Conservation (phyloP, 2,329 filamentous ascomycete species). For the Hypocrella siamensis region DNA sequence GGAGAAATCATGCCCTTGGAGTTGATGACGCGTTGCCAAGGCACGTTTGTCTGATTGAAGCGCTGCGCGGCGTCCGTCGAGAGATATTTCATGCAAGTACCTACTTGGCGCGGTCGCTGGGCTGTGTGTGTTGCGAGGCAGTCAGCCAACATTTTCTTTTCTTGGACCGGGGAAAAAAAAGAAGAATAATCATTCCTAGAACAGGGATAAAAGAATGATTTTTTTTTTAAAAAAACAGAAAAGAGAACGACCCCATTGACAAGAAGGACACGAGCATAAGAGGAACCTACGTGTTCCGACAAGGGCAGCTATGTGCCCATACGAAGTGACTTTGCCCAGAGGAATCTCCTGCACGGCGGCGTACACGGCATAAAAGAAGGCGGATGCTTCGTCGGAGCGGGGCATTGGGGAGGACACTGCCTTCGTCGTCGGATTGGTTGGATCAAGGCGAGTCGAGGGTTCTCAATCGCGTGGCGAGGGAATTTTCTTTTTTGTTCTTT, state of each 20-base stretch:
- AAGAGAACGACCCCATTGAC: too few relatives aligned
- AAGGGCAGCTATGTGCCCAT: conserved; percentile 64
- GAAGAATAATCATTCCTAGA: too few relatives aligned
- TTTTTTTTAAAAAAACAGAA: too few relatives aligned
- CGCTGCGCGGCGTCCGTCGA: conserved; percentile 33
- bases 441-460: too few relatives aligned
- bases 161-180: too few relatives aligned
- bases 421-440: too few relatives aligned
- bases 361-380: conserved; percentile 69
- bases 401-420: conserved; percentile 40
- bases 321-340: conserved; percentile 67
- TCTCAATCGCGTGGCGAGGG: too few relatives aligned
- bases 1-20: conserved; percentile 74
- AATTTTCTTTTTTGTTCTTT: too few relatives aligned
- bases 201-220: too few relatives aligned
- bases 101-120: conserved; percentile 68
- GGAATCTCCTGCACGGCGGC: conserved; percentile 76
- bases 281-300: conserved; percentile 59
- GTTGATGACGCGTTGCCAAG: conserved; percentile 91
- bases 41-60: conserved; percentile 67
- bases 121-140: conserved; percentile 44
- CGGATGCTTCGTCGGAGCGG: conserved; percentile 56
- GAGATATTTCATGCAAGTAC: conserved; percentile 78
- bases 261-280: too few relatives aligned
- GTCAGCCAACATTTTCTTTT: background rate